phyloP scores from a whole-genome alignment of 768 basidiomycete genomes.

The Floccularia luteovirens region DNA sequence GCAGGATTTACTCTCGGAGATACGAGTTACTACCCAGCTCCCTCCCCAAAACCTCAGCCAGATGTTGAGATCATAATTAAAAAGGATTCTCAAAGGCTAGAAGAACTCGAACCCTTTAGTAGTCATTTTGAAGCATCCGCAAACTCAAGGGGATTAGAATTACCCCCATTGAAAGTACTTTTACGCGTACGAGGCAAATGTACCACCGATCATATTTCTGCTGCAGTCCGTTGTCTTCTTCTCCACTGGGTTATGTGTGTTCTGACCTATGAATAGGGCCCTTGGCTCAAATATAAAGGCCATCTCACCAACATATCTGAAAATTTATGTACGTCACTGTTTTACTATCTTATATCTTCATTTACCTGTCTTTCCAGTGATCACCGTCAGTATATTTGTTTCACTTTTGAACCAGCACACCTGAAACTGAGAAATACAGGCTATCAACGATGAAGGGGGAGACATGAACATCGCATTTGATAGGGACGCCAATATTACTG shows the following conservation, averaged over 20 bases:
- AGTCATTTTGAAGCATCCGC: slow-evolving; percentile 55
- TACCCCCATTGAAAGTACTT: slow-evolving; percentile 76
- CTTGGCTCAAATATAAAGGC: slow-evolving; percentile 98
- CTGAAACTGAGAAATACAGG: slow-evolving; percentile 28
- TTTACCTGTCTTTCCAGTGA: slow-evolving; percentile 43
- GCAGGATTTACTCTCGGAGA: slow-evolving; percentile 76
- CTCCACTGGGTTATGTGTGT: background rate
- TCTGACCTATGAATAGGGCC: slow-evolving; percentile 47
- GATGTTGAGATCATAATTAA: slow-evolving; percentile 73
- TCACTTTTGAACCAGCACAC: background rate
- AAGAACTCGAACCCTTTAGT: slow-evolving; percentile 78
- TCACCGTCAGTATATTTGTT: slow-evolving; percentile 47
- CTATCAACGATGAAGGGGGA: slow-evolving; percentile 91
- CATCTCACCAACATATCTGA: slow-evolving; percentile 95
- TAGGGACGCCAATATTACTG: slow-evolving; percentile 48
- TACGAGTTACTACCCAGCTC: slow-evolving; percentile 67
- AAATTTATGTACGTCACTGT: slow-evolving; percentile 66
- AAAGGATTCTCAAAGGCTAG: slow-evolving; percentile 76
- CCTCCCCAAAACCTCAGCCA: slow-evolving; percentile 67
- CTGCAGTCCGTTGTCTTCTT: slow-evolving; percentile 55
- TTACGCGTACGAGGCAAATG: slow-evolving; percentile 97
- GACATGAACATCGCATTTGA: slow-evolving; percentile 91
- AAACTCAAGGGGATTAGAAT: slow-evolving; percentile 55
- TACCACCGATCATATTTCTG: slow-evolving; percentile 98
- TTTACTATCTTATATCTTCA: background rate